phyloP scores from a whole-genome alignment of 106 monocot species.

The Posidonia australis region DNA sequence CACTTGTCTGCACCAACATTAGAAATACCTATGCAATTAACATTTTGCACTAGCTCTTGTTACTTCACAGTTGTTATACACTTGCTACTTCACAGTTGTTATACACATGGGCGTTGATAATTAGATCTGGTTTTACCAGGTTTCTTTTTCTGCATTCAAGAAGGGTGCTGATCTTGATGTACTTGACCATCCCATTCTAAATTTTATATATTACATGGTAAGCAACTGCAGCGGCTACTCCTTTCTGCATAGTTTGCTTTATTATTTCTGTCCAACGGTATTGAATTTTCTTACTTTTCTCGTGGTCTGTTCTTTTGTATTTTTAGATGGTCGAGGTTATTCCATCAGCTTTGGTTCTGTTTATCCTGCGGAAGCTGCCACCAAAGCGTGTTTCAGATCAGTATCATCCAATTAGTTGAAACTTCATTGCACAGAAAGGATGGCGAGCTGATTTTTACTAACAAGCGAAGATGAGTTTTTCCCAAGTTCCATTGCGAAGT shows the following conservation, averaged over 20 bases:
- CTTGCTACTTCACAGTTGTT: too few species aligned
- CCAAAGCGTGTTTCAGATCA: slow-evolving; percentile 17
- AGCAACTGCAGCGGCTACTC: neutral
- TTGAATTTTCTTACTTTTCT: neutral
- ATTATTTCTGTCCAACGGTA: neutral
- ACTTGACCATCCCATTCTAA: slow-evolving; percentile 62
- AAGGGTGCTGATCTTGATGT: slow-evolving; percentile 70
- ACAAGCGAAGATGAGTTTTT: too few species aligned
- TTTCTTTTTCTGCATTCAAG: slow-evolving; percentile 56
- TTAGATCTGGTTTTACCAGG: slow-evolving; percentile 19
- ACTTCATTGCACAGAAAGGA: neutral
- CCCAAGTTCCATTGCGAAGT: too few species aligned
- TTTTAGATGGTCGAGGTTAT: slow-evolving; percentile 24
- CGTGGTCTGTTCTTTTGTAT: neutral
- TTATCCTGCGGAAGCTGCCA: slow-evolving; percentile 25
- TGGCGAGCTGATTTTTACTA: neutral
- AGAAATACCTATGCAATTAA: too few species aligned
- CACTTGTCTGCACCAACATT: too few species aligned
- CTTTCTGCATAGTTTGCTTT: neutral
- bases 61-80: too few species aligned
- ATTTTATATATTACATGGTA: slow-evolving; percentile 78
- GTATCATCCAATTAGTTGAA: slow-evolving; percentile 10
- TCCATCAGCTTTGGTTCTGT: slow-evolving; percentile 22
- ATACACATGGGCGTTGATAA: too few species aligned
- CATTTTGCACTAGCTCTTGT: too few species aligned